Percentiles rank a stretch among this genome's conserved stretches.
These are phyloP conservation scores for Yarrowia sp. DNA, from an alignment of 805 yeast species.

Conservation along the genomic window DNA sequence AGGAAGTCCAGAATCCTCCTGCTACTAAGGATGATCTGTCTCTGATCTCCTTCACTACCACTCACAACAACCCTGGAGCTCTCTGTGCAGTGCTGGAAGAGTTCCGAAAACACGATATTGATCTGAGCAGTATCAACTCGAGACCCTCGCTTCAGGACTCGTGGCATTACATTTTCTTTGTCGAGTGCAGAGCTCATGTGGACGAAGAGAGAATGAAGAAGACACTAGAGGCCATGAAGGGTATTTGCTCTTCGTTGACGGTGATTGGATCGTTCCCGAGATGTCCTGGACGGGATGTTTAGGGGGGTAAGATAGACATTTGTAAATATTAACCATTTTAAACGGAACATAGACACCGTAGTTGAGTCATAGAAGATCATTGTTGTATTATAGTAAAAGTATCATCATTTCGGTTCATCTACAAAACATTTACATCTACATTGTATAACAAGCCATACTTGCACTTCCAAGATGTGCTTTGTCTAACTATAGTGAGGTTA, in stretches of 20 bases:
- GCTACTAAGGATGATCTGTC: slow-evolving; percentile 43
- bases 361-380: too few species aligned
- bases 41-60: slow-evolving; percentile 62
- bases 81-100: slow-evolving; percentile 61
- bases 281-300: neutral
- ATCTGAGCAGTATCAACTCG: slow-evolving; percentile 69
- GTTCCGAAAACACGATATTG: slow-evolving; percentile 55
- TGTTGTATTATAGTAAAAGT: too few species aligned
- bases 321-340: too few species aligned
- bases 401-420: too few species aligned
- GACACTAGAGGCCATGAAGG: slow-evolving; percentile 4
- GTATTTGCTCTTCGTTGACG: slow-evolving; percentile 35
- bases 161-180: slow-evolving; percentile 83
- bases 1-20: neutral
- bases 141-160: slow-evolving; percentile 65
- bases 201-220: slow-evolving; percentile 20
- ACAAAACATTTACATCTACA: too few species aligned
- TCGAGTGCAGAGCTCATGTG: slow-evolving; percentile 56
- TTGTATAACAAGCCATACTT: too few species aligned
- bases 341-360: too few species aligned
- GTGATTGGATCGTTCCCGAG: slow-evolving; percentile 36
- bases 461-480: too few species aligned
- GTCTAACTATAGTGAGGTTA: too few species aligned
- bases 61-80: slow-evolving; percentile 69
- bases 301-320: too few species aligned